A percentile compares a stretch with the other conserved stretches of the same genome.
Evolutionary conservation across 192 early-diverging fungal genomes (phyloP).

Genomic region (Chytriomyces sp.): DNA sequence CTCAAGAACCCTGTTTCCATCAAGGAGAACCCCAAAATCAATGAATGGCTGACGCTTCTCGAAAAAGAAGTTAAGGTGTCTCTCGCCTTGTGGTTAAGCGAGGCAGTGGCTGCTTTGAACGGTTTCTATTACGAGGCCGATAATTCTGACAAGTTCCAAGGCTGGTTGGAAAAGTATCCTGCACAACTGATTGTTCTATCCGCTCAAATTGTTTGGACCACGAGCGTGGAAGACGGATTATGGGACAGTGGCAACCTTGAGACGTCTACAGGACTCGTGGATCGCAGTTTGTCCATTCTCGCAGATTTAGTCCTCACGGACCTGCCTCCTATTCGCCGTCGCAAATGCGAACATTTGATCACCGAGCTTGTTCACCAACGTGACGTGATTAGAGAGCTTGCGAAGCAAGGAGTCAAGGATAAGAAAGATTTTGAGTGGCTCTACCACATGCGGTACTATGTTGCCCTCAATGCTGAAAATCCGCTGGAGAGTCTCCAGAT

Average conservation of each 20-base stretch:
- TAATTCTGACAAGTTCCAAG: slow-evolving; percentile 60
- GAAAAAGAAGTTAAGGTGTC: slow-evolving; percentile 94
- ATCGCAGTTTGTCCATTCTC: slow-evolving; percentile 78
- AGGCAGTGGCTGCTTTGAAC: slow-evolving; percentile 71
- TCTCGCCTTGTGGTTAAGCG: slow-evolving; percentile 74
- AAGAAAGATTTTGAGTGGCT: slow-evolving; percentile 88
- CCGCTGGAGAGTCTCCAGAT: slow-evolving; percentile 74
- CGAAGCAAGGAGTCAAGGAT: slow-evolving; percentile 29
- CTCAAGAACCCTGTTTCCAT: slow-evolving; percentile 81
- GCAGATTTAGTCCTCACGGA: slow-evolving; percentile 93
- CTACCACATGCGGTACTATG: slow-evolving; percentile 95
- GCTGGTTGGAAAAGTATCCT: slow-evolving; percentile 88
- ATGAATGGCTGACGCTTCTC: slow-evolving; percentile 93
- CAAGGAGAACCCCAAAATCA: slow-evolving; percentile 86
- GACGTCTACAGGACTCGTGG: slow-evolving; percentile 60
- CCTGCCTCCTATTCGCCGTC: slow-evolving; percentile 75
- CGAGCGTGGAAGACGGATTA: slow-evolving; percentile 80
- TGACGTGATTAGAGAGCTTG: slow-evolving; percentile 80
- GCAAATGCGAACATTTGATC: slow-evolving; percentile 97
- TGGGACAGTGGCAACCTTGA: slow-evolving; percentile 50
- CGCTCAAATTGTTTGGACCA: slow-evolving; percentile 89
- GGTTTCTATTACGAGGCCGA: slow-evolving; percentile 56
- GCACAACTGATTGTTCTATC: slow-evolving; percentile 92
- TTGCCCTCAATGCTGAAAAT: slow-evolving; percentile 63
- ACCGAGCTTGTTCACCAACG: slow-evolving; percentile 99